Evolutionary conservation across 192 early-diverging fungal species (phyloP).

Genomic region (Dissophora globulifera): DNA sequence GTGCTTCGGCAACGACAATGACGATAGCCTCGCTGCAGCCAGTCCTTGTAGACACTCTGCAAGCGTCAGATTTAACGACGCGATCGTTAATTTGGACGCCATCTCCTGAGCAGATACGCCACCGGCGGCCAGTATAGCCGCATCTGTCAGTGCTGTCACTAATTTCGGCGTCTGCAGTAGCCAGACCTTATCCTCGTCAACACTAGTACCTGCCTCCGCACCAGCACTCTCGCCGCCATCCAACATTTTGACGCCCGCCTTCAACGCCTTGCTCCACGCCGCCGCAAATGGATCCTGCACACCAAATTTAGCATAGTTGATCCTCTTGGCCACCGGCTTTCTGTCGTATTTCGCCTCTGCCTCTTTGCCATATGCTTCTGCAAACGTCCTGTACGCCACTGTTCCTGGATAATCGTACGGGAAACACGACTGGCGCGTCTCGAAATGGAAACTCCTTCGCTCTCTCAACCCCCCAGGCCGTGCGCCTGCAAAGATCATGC

Average conservation of each 20-base stretch:
- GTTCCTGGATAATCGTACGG: conserved; percentile 90
- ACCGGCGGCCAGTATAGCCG: conserved; percentile 4
- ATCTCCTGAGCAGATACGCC: background rate
- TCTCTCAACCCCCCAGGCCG: conserved; percentile 84
- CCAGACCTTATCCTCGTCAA: conserved; percentile 35
- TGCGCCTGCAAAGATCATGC: conserved; percentile 88
- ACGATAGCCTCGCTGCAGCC: background rate
- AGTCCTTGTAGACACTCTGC: conserved; percentile 16
- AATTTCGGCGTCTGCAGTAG: conserved; percentile 41
- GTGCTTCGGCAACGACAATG: too few relatives aligned
- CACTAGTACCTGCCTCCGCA: too few relatives aligned
- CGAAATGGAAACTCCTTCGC: conserved; percentile 75
- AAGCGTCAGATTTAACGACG: conserved; percentile 12
- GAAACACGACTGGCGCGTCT: conserved; percentile 79
- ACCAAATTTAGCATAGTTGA: conserved; percentile 81
- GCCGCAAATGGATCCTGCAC: conserved; percentile 77
- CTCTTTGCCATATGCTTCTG: conserved; percentile 50
- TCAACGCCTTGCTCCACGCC: conserved; percentile 61
- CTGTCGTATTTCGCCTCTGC: conserved; percentile 65
- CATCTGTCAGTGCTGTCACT: conserved; percentile 15
- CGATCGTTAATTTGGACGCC: conserved; percentile 8
- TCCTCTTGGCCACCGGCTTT: conserved; percentile 82
- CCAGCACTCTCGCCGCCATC: conserved; percentile 3
- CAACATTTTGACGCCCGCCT: conserved; percentile 39
- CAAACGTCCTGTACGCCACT: conserved; percentile 66